Evolutionary conservation across 805 yeast species (phyloP).

Genomic region (Wickerhamiella sorbophila): DNA sequence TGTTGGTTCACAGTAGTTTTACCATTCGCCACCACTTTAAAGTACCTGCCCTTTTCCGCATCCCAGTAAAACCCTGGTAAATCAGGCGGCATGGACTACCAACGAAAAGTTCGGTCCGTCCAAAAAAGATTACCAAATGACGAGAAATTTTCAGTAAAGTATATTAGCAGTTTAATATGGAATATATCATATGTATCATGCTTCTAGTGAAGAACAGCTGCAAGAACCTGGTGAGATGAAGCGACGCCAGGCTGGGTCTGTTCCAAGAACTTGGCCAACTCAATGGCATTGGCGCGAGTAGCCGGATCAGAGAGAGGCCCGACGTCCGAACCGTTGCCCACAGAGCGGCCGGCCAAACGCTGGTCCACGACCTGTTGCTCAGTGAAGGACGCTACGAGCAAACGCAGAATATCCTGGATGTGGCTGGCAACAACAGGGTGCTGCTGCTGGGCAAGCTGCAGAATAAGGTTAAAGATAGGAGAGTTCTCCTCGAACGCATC

Average conservation of each 20-base stretch:
- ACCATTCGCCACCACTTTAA: conserved; percentile 10
- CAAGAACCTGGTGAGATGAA: conserved; percentile 11
- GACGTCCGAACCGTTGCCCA: conserved; percentile 68
- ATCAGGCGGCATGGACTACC: conserved; percentile 3
- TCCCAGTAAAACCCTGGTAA: conserved; percentile 17
- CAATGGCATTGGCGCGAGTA: conserved; percentile 47
- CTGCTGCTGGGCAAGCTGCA: conserved; percentile 48
- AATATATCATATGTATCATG: no score
- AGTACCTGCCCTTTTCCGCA: conserved; percentile 10
- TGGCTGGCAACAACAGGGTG: conserved; percentile 41
- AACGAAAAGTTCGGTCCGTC: no score
- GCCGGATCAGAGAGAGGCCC: conserved; percentile 68
- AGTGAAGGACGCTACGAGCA: conserved; percentile 55
- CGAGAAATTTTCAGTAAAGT: no score
- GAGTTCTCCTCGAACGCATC: conserved; percentile 86
- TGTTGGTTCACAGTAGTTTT: conserved; percentile 1
- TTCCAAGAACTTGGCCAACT: conserved; percentile 60
- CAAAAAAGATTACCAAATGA: no score
- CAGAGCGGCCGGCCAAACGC: conserved; percentile 57
- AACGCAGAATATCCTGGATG: conserved; percentile 39
- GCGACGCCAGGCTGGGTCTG: conserved; percentile 39
- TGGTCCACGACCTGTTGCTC: conserved; percentile 61
- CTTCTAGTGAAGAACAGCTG: conserved; percentile 3
- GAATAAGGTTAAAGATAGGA: conserved; percentile 70
- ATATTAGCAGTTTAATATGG: no score